Evolutionary conservation across 2,329 filamentous ascomycete genomes (phyloP).

Genomic region (Parafenestella ontariensis): DNA sequence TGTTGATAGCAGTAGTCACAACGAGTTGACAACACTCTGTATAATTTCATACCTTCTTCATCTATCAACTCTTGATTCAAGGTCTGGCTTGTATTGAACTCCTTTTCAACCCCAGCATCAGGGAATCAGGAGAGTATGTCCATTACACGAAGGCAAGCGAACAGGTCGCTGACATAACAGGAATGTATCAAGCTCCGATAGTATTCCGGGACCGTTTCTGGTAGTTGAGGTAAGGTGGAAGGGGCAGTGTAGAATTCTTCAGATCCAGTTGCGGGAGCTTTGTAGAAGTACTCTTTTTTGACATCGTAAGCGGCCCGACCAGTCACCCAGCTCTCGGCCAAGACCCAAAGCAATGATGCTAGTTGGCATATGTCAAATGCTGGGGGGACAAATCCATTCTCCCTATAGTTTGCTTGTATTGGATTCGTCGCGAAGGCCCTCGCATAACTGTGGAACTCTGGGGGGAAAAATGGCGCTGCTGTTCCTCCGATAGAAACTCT

Average conservation of each 20-base stretch:
- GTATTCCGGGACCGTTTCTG: neutral
- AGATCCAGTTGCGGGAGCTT: neutral
- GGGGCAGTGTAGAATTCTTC: neutral
- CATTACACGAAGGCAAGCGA: neutral
- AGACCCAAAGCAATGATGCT: neutral
- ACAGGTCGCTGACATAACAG: neutral
- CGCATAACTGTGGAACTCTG: neutral
- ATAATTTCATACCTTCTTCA: neutral
- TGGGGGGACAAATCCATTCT: neutral
- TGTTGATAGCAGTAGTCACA: neutral
- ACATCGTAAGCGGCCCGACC: neutral
- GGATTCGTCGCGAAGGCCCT: neutral
- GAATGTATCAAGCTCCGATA: neutral
- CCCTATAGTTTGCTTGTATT: neutral
- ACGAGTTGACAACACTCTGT: neutral
- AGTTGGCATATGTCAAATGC: neutral
- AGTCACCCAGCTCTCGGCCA: neutral
- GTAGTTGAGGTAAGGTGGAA: neutral
- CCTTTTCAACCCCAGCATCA: neutral
- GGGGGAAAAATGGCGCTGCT: neutral
- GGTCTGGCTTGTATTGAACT: neutral
- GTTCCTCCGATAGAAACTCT: neutral
- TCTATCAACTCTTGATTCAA: neutral
- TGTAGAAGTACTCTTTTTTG: neutral
- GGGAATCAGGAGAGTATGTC: neutral